Conservation (phyloP, 1,139 yeast genomes). For the Sugiyamaella xylanicola region DNA sequence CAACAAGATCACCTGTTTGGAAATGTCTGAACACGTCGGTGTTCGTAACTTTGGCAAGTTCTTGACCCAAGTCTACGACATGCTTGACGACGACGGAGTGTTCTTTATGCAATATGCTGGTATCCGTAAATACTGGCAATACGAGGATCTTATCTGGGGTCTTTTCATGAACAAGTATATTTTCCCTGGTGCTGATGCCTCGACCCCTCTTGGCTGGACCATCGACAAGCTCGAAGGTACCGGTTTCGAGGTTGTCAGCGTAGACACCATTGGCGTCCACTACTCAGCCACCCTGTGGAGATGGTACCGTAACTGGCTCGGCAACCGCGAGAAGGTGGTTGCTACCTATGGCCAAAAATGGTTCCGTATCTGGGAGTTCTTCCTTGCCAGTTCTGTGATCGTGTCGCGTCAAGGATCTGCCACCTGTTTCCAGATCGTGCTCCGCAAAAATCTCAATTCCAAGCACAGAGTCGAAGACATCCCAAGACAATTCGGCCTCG, state of each 20-base stretch:
- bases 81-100: slow-evolving; percentile 89
- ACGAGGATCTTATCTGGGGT: slow-evolving; percentile 93
- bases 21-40: slow-evolving; percentile 97
- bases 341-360: slow-evolving; percentile 85
- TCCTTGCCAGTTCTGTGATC: slow-evolving; percentile 78
- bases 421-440: slow-evolving; percentile 85
- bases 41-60: slow-evolving; percentile 78
- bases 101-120: slow-evolving; percentile 91
- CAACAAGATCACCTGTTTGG: slow-evolving; percentile 86
- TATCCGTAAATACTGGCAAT: slow-evolving; percentile 89
- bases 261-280: slow-evolving; percentile 90
- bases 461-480: slow-evolving; percentile 82
- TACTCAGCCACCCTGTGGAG: slow-evolving; percentile 90
- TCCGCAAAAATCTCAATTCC: slow-evolving; percentile 86
- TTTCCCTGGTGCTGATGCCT: slow-evolving; percentile 98
- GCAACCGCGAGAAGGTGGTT: slow-evolving; percentile 74
- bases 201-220: slow-evolving; percentile 88
- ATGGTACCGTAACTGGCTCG: slow-evolving; percentile 96
- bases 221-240: slow-evolving; percentile 74
- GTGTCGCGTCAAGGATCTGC: slow-evolving; percentile 94
- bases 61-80: slow-evolving; percentile 76
- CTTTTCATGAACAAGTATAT: slow-evolving; percentile 93
- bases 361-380: slow-evolving; percentile 94
- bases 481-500: slow-evolving; percentile 76
- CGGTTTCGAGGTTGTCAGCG: slow-evolving; percentile 82